A percentile compares a stretch with the other conserved stretches of the same genome.
Conservation (phyloP, 768 basidiomycete genomes). For the Auricularia sp. region DNA sequence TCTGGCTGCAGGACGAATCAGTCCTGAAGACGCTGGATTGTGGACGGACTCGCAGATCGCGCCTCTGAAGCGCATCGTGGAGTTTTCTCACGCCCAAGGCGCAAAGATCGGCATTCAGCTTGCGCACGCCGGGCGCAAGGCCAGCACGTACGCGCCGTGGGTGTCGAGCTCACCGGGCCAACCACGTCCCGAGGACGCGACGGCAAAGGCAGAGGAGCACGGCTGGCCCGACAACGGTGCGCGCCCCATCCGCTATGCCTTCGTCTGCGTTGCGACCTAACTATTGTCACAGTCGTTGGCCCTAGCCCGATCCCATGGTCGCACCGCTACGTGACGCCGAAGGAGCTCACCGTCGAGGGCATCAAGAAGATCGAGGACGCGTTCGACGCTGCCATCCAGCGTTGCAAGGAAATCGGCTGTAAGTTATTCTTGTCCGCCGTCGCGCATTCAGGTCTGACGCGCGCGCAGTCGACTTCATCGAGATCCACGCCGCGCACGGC, state of each 20-base stretch:
- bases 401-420: conserved; percentile 56
- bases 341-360: conserved; percentile 44
- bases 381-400: conserved; percentile 42
- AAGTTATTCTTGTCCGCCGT: conserved; percentile 19
- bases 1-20: conserved; percentile 51
- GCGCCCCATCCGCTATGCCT: conserved; percentile 1
- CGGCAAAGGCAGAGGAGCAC: conserved; percentile 36
- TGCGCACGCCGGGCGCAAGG: conserved; percentile 65
- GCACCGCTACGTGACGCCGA: conserved; percentile 42
- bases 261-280: not conserved
- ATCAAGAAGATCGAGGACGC: conserved; percentile 50
- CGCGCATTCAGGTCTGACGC: not conserved
- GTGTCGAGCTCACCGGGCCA: conserved; percentile 29
- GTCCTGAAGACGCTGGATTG: conserved; percentile 65
- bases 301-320: conserved; percentile 51
- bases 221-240: conserved; percentile 64
- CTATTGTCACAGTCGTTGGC: conserved; percentile 38
- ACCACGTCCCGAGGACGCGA: conserved; percentile 20
- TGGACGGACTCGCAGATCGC: conserved; percentile 72
- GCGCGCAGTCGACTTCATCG: conserved; percentile 54
- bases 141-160: conserved; percentile 62
- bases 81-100: conserved; percentile 63
- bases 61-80: conserved; percentile 57
- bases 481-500: conserved; percentile 65
- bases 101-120: conserved; percentile 71